These are phyloP conservation scores for Striga hermonthica DNA, from an alignment of 305 asterid genomes.

Conservation along the genomic window DNA sequence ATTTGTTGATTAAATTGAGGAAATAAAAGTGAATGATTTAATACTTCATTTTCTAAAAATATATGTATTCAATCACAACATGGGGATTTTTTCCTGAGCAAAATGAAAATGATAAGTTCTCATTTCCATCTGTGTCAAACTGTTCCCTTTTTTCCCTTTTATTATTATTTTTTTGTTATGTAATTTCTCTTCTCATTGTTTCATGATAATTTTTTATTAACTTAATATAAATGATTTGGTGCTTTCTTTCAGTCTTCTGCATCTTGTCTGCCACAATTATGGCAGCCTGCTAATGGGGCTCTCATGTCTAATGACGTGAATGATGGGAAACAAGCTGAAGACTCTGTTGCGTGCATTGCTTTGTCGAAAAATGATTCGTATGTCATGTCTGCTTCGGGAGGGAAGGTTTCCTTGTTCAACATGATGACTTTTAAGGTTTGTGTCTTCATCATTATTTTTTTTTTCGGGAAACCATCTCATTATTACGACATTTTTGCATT, in stretches of 20 bases:
- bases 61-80: too few species aligned
- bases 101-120: too few species aligned
- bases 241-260: conserved; percentile 70
- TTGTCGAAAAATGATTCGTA: conserved; percentile 94
- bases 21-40: too few species aligned
- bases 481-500: not conserved
- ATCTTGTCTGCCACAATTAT: conserved; percentile 70
- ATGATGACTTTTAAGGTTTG: conserved; percentile 97
- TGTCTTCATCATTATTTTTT: conserved; percentile 16
- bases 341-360: conserved; percentile 84
- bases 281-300: conserved; percentile 90
- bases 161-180: too few species aligned
- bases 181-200: not conserved
- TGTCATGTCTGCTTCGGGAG: conserved; percentile 99
- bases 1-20: too few species aligned
- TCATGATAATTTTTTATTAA: conserved; percentile 1
- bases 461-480: not conserved
- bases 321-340: conserved; percentile 77
- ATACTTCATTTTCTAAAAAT: too few species aligned
- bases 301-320: conserved; percentile 82
- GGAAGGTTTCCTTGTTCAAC: conserved; percentile 92
- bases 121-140: too few species aligned
- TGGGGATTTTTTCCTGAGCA: too few species aligned
- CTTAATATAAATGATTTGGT: conserved; percentile 28
- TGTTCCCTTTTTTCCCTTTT: too few species aligned